phyloP scores from a whole-genome alignment of 2,329 filamentous ascomycete genomes.

The Fusarium albidum region DNA sequence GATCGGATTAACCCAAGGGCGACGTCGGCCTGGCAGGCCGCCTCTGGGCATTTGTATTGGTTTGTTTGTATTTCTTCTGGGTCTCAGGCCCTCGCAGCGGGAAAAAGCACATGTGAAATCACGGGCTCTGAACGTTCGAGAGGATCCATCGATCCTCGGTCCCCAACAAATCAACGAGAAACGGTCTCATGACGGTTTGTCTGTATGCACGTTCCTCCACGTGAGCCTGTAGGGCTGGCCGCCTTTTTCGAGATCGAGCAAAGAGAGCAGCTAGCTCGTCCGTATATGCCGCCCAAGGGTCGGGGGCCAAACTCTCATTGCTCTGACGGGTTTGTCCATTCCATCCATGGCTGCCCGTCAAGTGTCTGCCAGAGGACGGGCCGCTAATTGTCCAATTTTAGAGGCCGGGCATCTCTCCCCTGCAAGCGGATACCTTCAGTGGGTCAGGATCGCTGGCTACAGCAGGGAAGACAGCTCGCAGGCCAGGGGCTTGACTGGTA shows the following conservation, averaged over 20 bases:
- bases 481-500: constrained; percentile 31
- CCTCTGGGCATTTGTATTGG: not conserved
- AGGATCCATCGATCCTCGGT: constrained; percentile 29
- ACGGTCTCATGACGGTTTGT: constrained; percentile 17
- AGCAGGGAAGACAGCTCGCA: constrained; percentile 21
- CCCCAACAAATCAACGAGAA: constrained; percentile 30
- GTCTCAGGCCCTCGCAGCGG: constrained; percentile 31
- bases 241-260: constrained; percentile 15
- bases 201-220: constrained; percentile 9
- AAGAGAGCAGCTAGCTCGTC: too few species aligned
- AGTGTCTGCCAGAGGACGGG: constrained; percentile 15
- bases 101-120: constrained; percentile 28
- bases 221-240: constrained; percentile 7
- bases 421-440: constrained; percentile 30
- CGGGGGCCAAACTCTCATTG: not conserved
- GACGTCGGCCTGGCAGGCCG: constrained; percentile 1
- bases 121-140: constrained; percentile 4
- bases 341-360: constrained; percentile 27
- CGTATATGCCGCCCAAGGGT: not conserved
- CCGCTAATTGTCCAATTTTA: constrained; percentile 34
- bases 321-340: not conserved
- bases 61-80: constrained; percentile 26
- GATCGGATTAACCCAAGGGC: constrained; percentile 24
- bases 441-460: constrained; percentile 30
- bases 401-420: constrained; percentile 22